Conservation (phyloP, 805 yeast species). For the Kockiozyma suomiensis region DNA sequence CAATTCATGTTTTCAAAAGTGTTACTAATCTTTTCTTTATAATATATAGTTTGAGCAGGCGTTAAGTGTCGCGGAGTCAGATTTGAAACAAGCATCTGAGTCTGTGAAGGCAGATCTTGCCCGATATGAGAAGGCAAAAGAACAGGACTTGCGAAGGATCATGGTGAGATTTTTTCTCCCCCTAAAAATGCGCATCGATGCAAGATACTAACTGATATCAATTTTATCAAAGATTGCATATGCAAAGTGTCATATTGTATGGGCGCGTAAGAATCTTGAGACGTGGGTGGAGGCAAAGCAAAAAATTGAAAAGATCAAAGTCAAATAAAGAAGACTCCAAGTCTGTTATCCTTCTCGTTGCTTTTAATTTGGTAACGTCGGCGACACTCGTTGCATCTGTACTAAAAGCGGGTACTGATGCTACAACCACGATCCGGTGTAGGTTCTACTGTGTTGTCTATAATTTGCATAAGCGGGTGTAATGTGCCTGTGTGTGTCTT, state of each 20-base stretch:
- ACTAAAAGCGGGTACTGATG: too few species aligned
- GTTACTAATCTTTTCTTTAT: neutral
- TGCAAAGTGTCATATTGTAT: conserved; percentile 57
- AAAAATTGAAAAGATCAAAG: conserved; percentile 34
- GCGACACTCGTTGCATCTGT: too few species aligned
- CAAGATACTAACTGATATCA: neutral
- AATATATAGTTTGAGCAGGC: conserved; percentile 46
- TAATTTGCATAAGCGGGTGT: too few species aligned
- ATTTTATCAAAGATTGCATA: conserved; percentile 49
- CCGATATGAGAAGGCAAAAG: conserved; percentile 54
- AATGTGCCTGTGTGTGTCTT: too few species aligned
- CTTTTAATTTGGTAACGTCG: neutral
- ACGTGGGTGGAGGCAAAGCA: conserved; percentile 64
- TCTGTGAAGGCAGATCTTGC: conserved; percentile 48
- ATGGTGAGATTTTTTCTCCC: conserved; percentile 37
- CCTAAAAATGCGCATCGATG: neutral
- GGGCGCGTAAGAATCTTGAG: conserved; percentile 70
- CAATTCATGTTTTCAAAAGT: neutral
- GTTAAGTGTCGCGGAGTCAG: conserved; percentile 55
- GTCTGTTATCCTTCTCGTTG: too few species aligned
- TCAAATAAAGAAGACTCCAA: conserved; percentile 19
- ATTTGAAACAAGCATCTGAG: conserved; percentile 53
- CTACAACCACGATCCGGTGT: too few species aligned
- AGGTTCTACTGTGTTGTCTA: too few species aligned
- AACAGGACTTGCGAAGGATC: conserved; percentile 55